Evolutionary conservation across 1,139 yeast genomes (phyloP).

Genomic region (Petasospora fabianii): DNA sequence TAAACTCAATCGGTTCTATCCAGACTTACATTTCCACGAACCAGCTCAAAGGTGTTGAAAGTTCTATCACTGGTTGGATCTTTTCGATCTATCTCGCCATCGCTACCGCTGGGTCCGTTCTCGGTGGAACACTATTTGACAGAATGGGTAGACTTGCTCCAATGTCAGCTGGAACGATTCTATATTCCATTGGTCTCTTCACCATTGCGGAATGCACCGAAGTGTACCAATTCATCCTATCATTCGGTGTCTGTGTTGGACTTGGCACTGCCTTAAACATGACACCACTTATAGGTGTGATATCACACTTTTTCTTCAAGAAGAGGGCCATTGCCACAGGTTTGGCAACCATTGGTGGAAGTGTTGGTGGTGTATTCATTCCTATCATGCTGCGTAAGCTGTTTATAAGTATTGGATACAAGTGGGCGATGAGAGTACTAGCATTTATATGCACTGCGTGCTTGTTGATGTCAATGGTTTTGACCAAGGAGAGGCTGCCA

Average conservation of each 20-base stretch:
- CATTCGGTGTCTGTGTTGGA: slow-evolving; percentile 51
- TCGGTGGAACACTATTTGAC: slow-evolving; percentile 56
- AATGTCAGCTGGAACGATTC: slow-evolving; percentile 40
- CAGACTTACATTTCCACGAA: slow-evolving; percentile 62
- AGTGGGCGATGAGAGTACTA: slow-evolving; percentile 59
- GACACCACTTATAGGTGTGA: slow-evolving; percentile 53
- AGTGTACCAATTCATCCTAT: slow-evolving; percentile 52
- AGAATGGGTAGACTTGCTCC: slow-evolving; percentile 44
- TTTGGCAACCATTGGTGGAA: slow-evolving; percentile 59
- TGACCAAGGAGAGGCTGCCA: slow-evolving; percentile 47
- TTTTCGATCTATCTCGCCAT: slow-evolving; percentile 61
- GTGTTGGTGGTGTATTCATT: slow-evolving; percentile 58
- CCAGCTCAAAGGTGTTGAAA: slow-evolving; percentile 46
- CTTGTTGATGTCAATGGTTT: slow-evolving; percentile 35
- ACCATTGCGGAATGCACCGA: slow-evolving; percentile 46
- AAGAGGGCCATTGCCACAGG: slow-evolving; percentile 56
- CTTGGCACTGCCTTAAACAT: slow-evolving; percentile 54
- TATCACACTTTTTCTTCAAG: slow-evolving; percentile 56
- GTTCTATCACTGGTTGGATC: slow-evolving; percentile 65
- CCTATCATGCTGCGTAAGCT: slow-evolving; percentile 55
- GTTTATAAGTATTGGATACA: slow-evolving; percentile 50
- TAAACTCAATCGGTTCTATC: slow-evolving; percentile 67
- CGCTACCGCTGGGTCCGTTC: slow-evolving; percentile 53
- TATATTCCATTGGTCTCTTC: slow-evolving; percentile 46
- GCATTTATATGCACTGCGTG: slow-evolving; percentile 47